Evolutionary conservation across 1,139 yeast species (phyloP), one percentile per base, ranked within the genome.

Genomic region (Saccharomyces hybrid): DNA sequence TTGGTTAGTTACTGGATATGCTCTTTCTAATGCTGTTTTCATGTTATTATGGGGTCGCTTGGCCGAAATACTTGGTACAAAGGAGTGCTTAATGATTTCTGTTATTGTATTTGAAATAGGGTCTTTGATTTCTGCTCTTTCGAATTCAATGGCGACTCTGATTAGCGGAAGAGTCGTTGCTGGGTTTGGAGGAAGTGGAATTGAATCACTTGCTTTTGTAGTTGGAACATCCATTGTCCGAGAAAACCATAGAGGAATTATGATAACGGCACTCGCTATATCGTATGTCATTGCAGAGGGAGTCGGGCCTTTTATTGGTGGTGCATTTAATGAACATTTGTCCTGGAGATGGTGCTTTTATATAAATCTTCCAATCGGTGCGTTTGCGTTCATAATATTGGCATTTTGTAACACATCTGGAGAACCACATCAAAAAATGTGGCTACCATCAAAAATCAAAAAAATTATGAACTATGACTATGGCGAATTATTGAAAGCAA

Each of bases 331-430:
- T 2, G 65, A 78, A 20, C 73, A 78, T 50, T 81, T 80, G 1
- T 72, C 80, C 20, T 85, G 90, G 89, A 75, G 90, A 66, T 84
- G 89, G 88, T 81, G 86, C 62, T 85, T 84, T 67, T 85, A 81
- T 67, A 75, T 85, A 60, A 84, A 84, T 64, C 69, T 85, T 54
- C 88, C 89, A 4, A 72, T 83, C 52, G 85, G 86, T 14, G 88
- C 83, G 0, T 59, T 76, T 4, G 82, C 84, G 0, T 67, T 77
- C 20, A 64, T 69, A 0, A 65, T 78, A 14, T 72, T 84, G 50
- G 56, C 72, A 6, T 65, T 74, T 52, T 20, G 73, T 78, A 7
- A 82, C 79, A 67, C 72, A 77, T 32, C 38, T 32, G 38, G 16
- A 16, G 38, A 32, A 32, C n/a, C 16, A 6, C 16, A 11, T 32